These are phyloP conservation scores for Starmerella lactis-condensi DNA, from an alignment of 805 yeast species.

Conservation along the genomic window DNA sequence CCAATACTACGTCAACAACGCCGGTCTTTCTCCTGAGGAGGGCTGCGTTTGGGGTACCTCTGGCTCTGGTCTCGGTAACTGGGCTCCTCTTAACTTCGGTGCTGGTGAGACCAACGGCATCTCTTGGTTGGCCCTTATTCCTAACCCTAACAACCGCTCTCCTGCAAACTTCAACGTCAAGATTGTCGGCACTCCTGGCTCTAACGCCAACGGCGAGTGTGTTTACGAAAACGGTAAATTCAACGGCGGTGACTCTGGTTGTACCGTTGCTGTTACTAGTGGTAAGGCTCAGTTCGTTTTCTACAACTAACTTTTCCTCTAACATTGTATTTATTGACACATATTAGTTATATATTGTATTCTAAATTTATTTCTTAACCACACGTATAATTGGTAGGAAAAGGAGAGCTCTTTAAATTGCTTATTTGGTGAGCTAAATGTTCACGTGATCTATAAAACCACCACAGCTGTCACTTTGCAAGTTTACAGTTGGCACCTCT, in stretches of 20 bases:
- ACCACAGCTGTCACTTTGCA: too few species aligned
- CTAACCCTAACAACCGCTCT: constrained; percentile 73
- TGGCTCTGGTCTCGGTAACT: constrained; percentile 78
- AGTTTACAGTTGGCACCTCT: too few species aligned
- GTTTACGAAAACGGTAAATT: constrained; percentile 59
- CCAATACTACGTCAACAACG: constrained; percentile 93
- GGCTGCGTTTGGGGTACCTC: constrained; percentile 88
- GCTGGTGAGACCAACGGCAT: constrained; percentile 62
- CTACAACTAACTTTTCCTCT: constrained; percentile 25
- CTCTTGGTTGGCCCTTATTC: constrained; percentile 75
- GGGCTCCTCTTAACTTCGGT: constrained; percentile 94
- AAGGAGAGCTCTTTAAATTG: too few species aligned
- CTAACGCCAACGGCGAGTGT: constrained; percentile 55
- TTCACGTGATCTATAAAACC: constrained; percentile 1
- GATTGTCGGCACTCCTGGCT: constrained; percentile 54
- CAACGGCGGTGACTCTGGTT: constrained; percentile 66
- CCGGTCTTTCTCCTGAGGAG: constrained; percentile 75
- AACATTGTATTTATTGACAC: background rate
- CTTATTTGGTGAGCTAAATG: too few species aligned
- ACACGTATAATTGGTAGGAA: too few species aligned
- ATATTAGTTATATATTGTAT: constrained; percentile 3
- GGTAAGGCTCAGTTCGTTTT: constrained; percentile 77
- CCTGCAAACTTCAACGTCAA: constrained; percentile 57
- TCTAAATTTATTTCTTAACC: too few species aligned
- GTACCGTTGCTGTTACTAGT: constrained; percentile 75